phyloP scores from a whole-genome alignment of 2,329 filamentous ascomycete genomes.

The Fusarium brachygibbosum region DNA sequence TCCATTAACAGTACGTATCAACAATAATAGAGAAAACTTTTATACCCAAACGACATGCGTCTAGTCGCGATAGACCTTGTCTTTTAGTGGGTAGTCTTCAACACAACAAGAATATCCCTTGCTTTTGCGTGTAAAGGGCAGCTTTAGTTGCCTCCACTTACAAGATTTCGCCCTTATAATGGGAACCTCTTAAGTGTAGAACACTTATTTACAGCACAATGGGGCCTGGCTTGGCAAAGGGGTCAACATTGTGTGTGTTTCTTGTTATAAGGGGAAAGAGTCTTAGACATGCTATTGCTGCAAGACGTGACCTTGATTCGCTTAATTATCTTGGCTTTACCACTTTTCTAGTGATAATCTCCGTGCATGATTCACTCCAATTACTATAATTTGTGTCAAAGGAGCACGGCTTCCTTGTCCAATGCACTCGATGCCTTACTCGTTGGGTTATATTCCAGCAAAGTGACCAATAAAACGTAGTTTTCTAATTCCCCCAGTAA shows the following conservation, averaged over 20 bases:
- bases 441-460: neutral
- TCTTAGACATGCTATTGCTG: slow-evolving; percentile 16
- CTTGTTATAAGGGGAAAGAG: slow-evolving; percentile 1
- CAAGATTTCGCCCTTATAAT: slow-evolving; percentile 10
- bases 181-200: neutral
- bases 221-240: slow-evolving; percentile 12
- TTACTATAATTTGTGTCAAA: neutral
- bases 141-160: slow-evolving; percentile 16
- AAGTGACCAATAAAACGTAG: neutral
- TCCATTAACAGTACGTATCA: neutral
- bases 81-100: neutral
- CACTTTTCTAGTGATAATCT: slow-evolving; percentile 7
- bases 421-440: neutral
- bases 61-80: neutral
- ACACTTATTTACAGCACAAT: neutral
- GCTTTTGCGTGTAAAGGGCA: slow-evolving; percentile 3
- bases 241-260: slow-evolving; percentile 2
- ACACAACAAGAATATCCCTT: slow-evolving; percentile 19
- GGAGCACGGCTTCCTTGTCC: neutral
- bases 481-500: neutral
- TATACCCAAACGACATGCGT: slow-evolving; percentile 2
- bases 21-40: slow-evolving; percentile 3
- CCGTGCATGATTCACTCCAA: slow-evolving; percentile 9
- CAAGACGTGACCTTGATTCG: slow-evolving; percentile 3
- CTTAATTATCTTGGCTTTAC: slow-evolving; percentile 10